A percentile compares a stretch with the other conserved stretches of the same genome.
phyloP scores from a whole-genome alignment of 345 rosid species.

The Lagerstroemia speciosa region DNA sequence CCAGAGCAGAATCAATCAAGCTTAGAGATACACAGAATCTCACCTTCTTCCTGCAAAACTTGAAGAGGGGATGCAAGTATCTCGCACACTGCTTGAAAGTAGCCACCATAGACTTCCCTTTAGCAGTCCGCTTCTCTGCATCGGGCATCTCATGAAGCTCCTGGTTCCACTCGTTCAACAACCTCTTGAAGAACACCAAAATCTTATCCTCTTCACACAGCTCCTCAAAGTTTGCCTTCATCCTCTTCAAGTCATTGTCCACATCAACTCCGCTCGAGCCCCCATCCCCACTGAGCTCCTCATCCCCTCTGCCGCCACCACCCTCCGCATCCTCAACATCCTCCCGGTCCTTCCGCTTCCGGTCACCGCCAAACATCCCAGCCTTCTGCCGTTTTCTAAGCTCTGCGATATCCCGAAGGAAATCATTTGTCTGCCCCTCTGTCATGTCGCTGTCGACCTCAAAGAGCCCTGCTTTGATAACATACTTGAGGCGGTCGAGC shows the following conservation, averaged over 20 bases:
- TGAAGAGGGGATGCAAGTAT: conserved; percentile 82
- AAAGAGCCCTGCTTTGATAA: conserved; percentile 70
- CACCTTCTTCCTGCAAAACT: conserved; percentile 97
- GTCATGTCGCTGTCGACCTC: conserved; percentile 93
- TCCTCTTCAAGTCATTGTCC: conserved; percentile 76
- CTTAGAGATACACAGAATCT: not conserved
- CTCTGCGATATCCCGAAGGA: conserved; percentile 86
- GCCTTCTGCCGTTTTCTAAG: conserved; percentile 87
- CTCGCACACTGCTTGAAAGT: conserved; percentile 96
- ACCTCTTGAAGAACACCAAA: conserved; percentile 76
- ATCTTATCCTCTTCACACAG: conserved; percentile 91
- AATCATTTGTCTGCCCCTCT: conserved; percentile 97
- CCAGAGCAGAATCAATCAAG: not conserved
- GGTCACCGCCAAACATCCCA: conserved; percentile 49
- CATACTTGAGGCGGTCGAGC: conserved; percentile 73
- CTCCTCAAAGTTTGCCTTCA: conserved; percentile 83
- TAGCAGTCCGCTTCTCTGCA: conserved; percentile 78
- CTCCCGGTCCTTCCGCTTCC: conserved; percentile 80
- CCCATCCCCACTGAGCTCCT: conserved; percentile 72
- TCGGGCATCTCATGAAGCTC: conserved; percentile 76
- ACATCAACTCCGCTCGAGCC: conserved; percentile 82
- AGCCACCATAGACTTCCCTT: conserved; percentile 86
- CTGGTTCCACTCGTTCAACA: conserved; percentile 91
- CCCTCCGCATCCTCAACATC: conserved; percentile 68
- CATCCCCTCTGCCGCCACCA: conserved; percentile 64